A percentile compares a stretch with the other conserved stretches of the same genome.
Evolutionary conservation across 345 rosid genomes (phyloP).

Genomic region (Corymbia maculata): DNA sequence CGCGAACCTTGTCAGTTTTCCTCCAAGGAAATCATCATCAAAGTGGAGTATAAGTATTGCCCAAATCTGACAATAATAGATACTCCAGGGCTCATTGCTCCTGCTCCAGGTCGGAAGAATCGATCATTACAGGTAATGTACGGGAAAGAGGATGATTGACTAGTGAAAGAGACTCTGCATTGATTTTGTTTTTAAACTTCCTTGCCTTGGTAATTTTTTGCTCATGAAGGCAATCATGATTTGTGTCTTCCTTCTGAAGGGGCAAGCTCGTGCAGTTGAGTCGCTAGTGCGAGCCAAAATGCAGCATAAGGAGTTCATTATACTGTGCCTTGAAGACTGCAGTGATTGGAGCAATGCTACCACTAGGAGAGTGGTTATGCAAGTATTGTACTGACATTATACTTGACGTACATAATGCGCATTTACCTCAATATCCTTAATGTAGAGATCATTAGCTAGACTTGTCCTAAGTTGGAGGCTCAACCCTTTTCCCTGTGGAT

Average conservation of each 20-base stretch:
- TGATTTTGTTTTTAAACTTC: background rate
- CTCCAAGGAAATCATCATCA: constrained; percentile 72
- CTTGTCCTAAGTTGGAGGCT: background rate
- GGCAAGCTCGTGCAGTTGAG: constrained; percentile 92
- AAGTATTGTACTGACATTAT: constrained; percentile 32
- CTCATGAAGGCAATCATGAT: background rate
- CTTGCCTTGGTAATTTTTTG: background rate
- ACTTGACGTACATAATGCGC: background rate
- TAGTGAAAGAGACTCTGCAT: background rate
- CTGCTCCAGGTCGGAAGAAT: constrained; percentile 77
- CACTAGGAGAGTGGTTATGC: constrained; percentile 87
- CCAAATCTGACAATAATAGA: constrained; percentile 91
- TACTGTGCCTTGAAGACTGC: constrained; percentile 92
- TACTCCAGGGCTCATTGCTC: constrained; percentile 92
- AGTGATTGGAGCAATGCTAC: constrained; percentile 97
- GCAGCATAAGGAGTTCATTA: constrained; percentile 93
- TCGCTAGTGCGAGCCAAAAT: constrained; percentile 82
- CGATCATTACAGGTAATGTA: constrained; percentile 60
- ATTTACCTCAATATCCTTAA: background rate
- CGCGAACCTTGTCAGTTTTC: constrained; percentile 65
- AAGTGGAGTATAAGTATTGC: constrained; percentile 74
- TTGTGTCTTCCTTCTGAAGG: constrained; percentile 23
- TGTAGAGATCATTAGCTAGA: background rate
- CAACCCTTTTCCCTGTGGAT: background rate
- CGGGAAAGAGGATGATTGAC: background rate